Percentiles rank a stretch among this genome's conserved stretches.
Conservation (phyloP, 1,284 basidiomycete species). For the Cutaneotrichosporon sp. region DNA sequence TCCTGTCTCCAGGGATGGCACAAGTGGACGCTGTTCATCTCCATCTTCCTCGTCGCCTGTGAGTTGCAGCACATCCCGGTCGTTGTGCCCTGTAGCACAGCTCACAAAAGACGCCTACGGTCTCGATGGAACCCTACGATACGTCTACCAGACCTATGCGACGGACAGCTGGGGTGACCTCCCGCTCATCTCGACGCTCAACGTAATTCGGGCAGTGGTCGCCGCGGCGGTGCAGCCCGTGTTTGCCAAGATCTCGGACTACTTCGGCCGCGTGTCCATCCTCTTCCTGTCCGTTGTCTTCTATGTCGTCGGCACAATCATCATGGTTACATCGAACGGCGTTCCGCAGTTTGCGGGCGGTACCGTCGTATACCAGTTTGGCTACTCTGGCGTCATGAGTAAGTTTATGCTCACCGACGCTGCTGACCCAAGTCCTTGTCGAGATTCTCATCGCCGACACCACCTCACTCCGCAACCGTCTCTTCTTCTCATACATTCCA, state of each 20-base stretch:
- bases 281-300: constrained; percentile 43
- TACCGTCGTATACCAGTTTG: constrained; percentile 44
- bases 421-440: constrained; percentile 28
- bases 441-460: constrained; percentile 50
- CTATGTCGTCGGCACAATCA: constrained; percentile 46
- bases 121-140: constrained; percentile 43
- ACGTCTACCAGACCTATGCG: constrained; percentile 27
- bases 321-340: constrained; percentile 40
- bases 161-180: constrained; percentile 20
- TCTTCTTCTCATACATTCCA: constrained; percentile 42
- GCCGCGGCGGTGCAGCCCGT: constrained; percentile 40
- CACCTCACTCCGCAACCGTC: constrained; percentile 47
- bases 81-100: no score
- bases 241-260: constrained; percentile 42
- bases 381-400: constrained; percentile 29
- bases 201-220: constrained; percentile 37
- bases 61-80: background rate
- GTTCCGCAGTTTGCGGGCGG: constrained; percentile 45
- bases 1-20: constrained; percentile 9
- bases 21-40: constrained; percentile 31
- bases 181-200: constrained; percentile 40
- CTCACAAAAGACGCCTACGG: constrained; percentile 16
- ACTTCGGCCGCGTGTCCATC: constrained; percentile 48
- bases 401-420: background rate
- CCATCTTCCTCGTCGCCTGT: constrained; percentile 48